phyloP scores from a whole-genome alignment of 2,329 filamentous ascomycete species.

The Aspergillus amoenus region DNA sequence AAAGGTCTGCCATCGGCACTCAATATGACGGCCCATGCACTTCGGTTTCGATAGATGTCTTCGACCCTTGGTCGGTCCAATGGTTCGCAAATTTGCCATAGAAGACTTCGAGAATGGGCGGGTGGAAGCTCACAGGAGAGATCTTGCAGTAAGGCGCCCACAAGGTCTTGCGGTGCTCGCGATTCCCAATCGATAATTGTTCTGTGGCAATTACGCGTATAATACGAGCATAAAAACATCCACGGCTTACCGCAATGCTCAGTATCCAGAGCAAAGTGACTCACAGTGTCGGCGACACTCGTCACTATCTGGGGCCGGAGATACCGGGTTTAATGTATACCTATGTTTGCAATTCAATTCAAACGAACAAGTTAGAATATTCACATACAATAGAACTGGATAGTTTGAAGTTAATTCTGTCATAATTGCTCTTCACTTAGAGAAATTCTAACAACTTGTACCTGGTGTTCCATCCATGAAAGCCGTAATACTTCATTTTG shows the following conservation, averaged over 20 bases:
- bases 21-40: neutral
- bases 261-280: neutral
- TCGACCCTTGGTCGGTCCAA: neutral
- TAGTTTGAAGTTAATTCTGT: neutral
- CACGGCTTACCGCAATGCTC: neutral
- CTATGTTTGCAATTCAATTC: neutral
- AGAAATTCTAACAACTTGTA: neutral
- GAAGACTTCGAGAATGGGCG: neutral
- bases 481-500: neutral
- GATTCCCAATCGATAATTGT: neutral
- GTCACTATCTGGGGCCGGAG: neutral
- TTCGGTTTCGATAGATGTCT: neutral
- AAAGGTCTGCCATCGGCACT: neutral
- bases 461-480: neutral
- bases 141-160: neutral
- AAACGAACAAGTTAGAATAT: neutral
- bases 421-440: neutral
- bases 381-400: neutral
- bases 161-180: no score
- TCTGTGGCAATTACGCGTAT: neutral
- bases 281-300: neutral
- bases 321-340: neutral
- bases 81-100: neutral
- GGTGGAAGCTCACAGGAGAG: neutral
- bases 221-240: neutral